These are phyloP conservation scores for Retiboletus flavoniger DNA, from an alignment of 1,284 basidiomycete genomes.

Conservation along the genomic window DNA sequence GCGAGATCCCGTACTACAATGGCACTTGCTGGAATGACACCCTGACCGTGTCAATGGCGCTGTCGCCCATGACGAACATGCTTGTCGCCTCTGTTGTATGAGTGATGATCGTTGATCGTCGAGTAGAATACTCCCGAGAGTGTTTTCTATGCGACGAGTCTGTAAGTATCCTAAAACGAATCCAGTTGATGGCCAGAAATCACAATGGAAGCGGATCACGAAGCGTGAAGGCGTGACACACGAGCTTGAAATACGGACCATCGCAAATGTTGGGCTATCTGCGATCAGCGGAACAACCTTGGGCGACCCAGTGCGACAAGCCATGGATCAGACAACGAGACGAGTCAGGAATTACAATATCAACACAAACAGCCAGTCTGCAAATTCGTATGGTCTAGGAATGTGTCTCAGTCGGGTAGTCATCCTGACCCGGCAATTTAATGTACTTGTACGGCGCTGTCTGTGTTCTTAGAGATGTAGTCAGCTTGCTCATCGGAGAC, in stretches of 20 bases:
- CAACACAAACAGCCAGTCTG: too few relatives aligned
- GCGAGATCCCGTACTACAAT: slow-evolving; percentile 39
- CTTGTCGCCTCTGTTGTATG: slow-evolving; percentile 12
- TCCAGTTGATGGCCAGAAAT: not conserved
- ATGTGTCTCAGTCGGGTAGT: too few relatives aligned
- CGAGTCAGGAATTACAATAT: too few relatives aligned
- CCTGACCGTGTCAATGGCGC: slow-evolving; percentile 39
- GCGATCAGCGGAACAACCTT: too few relatives aligned
- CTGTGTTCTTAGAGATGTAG: too few relatives aligned
- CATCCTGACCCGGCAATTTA: too few relatives aligned
- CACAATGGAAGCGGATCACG: not conserved
- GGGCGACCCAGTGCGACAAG: too few relatives aligned
- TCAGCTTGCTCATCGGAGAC: too few relatives aligned
- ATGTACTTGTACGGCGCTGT: too few relatives aligned
- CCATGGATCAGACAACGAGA: too few relatives aligned
- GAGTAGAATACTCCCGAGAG: not conserved
- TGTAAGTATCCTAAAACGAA: not conserved
- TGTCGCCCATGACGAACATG: slow-evolving; percentile 38
- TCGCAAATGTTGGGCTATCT: too few relatives aligned
- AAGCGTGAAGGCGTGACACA: not conserved
- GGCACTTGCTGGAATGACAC: slow-evolving; percentile 44
- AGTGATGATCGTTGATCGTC: not conserved
- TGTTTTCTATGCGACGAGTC: not conserved
- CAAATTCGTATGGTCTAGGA: too few relatives aligned
- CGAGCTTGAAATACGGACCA: not conserved